Evolutionary conservation across 2,329 filamentous ascomycete genomes (phyloP).

Genomic region (Ceratocystis diversiconidia): DNA sequence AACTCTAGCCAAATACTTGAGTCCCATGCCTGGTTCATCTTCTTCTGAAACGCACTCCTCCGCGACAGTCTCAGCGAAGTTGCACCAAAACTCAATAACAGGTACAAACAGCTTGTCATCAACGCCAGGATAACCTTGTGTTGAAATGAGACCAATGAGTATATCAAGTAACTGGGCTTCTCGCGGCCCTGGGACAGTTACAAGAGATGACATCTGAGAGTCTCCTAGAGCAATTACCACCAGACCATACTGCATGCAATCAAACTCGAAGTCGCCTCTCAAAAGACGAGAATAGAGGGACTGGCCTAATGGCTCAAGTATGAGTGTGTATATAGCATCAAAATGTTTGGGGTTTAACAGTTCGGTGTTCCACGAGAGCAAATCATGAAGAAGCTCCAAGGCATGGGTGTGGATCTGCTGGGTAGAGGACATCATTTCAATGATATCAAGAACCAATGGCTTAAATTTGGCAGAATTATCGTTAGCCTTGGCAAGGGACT

Average conservation of each 20-base stretch:
- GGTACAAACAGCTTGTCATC: conserved; percentile 64
- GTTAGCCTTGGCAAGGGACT: conserved; percentile 7
- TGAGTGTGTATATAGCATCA: conserved; percentile 40
- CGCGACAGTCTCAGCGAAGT: conserved; percentile 54
- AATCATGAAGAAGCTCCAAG: conserved; percentile 50
- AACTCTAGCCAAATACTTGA: conserved; percentile 28
- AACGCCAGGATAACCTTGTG: conserved; percentile 50
- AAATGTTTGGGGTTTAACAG: conserved; percentile 49
- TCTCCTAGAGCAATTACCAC: conserved; percentile 57
- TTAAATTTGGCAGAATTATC: conserved; percentile 24
- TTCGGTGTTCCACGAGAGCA: conserved; percentile 48
- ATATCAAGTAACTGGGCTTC: conserved; percentile 40
- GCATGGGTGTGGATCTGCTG: conserved; percentile 45
- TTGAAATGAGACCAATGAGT: conserved; percentile 50
- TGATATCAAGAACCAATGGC: conserved; percentile 43
- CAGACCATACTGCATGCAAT: conserved; percentile 50
- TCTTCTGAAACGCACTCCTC: conserved; percentile 41
- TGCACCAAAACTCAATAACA: conserved; percentile 69
- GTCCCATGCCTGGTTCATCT: conserved; percentile 26
- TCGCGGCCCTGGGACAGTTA: conserved; percentile 36
- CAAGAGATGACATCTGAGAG: conserved; percentile 46
- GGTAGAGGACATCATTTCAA: conserved; percentile 35
- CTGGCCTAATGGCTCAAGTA: conserved; percentile 46
- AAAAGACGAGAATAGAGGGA: conserved; percentile 41
- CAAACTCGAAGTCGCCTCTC: conserved; percentile 47